phyloP scores from a whole-genome alignment of 1,284 basidiomycete species.

The Porogramme epimiltina region DNA sequence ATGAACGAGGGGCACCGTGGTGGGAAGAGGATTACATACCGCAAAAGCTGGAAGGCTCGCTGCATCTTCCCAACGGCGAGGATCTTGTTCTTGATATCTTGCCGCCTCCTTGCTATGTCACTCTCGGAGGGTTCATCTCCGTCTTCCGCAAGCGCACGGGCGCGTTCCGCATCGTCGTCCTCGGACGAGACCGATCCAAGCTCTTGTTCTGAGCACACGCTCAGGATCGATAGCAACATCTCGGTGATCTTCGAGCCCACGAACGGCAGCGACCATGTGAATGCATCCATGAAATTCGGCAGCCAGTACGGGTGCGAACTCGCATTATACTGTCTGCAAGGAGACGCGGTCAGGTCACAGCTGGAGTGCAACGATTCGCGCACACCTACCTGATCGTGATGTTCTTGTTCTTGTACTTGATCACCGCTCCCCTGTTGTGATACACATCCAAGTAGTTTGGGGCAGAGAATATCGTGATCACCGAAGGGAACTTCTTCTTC shows the following conservation, averaged over 20 bases:
- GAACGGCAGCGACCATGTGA: constrained; percentile 98
- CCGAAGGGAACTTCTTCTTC: constrained; percentile 88
- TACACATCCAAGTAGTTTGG: constrained; percentile 97
- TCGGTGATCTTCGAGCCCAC: constrained; percentile 98
- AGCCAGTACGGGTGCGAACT: constrained; percentile 91
- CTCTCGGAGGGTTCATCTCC: constrained; percentile 37
- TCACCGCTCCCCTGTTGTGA: constrained; percentile 93
- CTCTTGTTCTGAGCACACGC: constrained; percentile 94
- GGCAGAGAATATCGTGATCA: constrained; percentile 96
- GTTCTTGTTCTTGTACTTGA: constrained; percentile 98
- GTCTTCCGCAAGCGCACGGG: constrained; percentile 17
- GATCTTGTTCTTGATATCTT: constrained; percentile 95
- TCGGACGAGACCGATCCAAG: constrained; percentile 61
- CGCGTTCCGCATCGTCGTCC: constrained; percentile 37
- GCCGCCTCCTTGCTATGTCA: constrained; percentile 52
- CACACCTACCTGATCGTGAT: constrained; percentile 79
- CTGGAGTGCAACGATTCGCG: background rate
- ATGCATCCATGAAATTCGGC: constrained; percentile 99
- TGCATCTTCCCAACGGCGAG: constrained; percentile 94
- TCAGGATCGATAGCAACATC: constrained; percentile 95
- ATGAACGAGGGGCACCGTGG: background rate
- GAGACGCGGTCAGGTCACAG: background rate
- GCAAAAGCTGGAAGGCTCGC: constrained; percentile 84
- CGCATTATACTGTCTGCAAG: constrained; percentile 82
- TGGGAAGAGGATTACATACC: constrained; percentile 47